Percentiles rank a stretch among this genome's conserved stretches.
Conservation (phyloP, 768 basidiomycete genomes). For the Lanmaoa pseudosensibilis region DNA sequence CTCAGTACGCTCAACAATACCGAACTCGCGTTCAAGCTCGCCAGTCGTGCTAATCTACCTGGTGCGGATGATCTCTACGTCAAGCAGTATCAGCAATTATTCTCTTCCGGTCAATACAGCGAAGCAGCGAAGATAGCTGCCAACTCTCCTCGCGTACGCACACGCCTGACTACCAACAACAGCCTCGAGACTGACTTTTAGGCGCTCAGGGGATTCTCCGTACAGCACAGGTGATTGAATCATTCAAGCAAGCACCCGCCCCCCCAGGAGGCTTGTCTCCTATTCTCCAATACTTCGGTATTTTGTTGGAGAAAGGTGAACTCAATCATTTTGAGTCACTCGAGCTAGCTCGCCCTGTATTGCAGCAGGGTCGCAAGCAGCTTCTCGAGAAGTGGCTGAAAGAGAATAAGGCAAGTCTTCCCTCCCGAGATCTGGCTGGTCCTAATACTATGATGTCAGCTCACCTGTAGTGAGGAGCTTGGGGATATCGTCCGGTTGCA, state of each 20-base stretch:
- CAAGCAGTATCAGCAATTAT: slow-evolving; percentile 90
- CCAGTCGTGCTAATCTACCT: slow-evolving; percentile 92
- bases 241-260: slow-evolving; percentile 94
- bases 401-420: slow-evolving; percentile 83
- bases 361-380: slow-evolving; percentile 95
- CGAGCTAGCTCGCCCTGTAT: slow-evolving; percentile 92
- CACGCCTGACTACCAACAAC: not conserved
- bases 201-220: slow-evolving; percentile 80
- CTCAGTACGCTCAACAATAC: slow-evolving; percentile 93
- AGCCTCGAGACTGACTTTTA: slow-evolving; percentile 3
- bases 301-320: slow-evolving; percentile 97
- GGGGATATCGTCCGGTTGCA: slow-evolving; percentile 93
- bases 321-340: slow-evolving; percentile 95
- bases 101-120: slow-evolving; percentile 82
- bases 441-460: slow-evolving; percentile 44
- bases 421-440: slow-evolving; percentile 3
- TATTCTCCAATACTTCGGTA: slow-evolving; percentile 97
- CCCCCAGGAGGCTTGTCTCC: slow-evolving; percentile 89
- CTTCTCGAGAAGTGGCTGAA: slow-evolving; percentile 99
- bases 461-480: slow-evolving; percentile 97
- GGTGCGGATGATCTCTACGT: slow-evolving; percentile 97
- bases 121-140: slow-evolving; percentile 98
- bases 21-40: slow-evolving; percentile 96
- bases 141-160: slow-evolving; percentile 83
- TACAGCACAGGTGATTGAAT: slow-evolving; percentile 92